A percentile compares a stretch with the other conserved stretches of the same genome.
phyloP scores from a whole-genome alignment of 176 grass and related monocot species.

The Bolboschoenus planiculmis region DNA sequence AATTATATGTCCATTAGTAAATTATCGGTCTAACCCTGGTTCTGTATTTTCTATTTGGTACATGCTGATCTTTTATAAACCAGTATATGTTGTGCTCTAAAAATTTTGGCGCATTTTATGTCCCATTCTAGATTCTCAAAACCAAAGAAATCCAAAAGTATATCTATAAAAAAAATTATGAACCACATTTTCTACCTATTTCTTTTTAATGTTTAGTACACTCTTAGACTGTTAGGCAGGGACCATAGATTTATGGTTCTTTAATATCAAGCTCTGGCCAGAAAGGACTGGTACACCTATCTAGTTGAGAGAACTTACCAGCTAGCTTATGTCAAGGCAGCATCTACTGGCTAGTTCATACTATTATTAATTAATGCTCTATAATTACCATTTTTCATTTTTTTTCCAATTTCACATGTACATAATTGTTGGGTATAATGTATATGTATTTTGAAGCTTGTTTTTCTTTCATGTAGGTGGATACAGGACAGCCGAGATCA shows the following conservation, averaged over 20 bases:
- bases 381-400: not conserved
- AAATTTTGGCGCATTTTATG: not conserved
- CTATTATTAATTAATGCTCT: not conserved
- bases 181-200: not conserved
- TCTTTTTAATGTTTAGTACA: too few relatives aligned
- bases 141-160: not conserved
- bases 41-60: not conserved
- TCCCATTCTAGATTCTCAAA: not conserved
- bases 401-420: not conserved
- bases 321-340: not conserved
- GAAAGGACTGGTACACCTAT: too few relatives aligned
- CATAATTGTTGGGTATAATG: not conserved
- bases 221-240: too few relatives aligned
- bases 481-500: constrained; percentile 96
- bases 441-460: not conserved
- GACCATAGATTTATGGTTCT: too few relatives aligned
- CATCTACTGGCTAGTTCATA: not conserved
- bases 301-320: too few relatives aligned
- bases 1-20: not conserved
- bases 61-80: not conserved
- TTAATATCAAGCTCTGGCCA: too few relatives aligned
- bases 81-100: not conserved
- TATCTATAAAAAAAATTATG: not conserved
- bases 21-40: not conserved
- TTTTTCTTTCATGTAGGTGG: constrained; percentile 44